phyloP scores from a whole-genome alignment of 176 grass and related monocot species.

The Elaeis guineensis region DNA sequence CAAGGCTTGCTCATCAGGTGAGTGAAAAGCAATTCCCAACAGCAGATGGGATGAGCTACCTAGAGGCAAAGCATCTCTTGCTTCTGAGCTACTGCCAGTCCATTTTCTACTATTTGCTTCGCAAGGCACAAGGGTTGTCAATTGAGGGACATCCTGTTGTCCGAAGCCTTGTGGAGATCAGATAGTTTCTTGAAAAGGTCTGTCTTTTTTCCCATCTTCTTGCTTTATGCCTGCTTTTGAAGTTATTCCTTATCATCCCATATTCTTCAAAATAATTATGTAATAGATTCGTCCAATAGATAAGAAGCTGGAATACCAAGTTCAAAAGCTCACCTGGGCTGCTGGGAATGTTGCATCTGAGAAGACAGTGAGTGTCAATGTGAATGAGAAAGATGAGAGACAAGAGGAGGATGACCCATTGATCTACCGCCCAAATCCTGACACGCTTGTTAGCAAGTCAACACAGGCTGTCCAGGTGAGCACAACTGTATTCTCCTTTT shows the following conservation, averaged over 20 bases:
- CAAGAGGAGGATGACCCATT: constrained; percentile 47
- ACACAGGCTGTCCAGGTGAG: constrained; percentile 23
- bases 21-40: constrained; percentile 56
- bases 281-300: constrained; percentile 74
- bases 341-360: constrained; percentile 35
- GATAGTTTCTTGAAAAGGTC: constrained; percentile 92
- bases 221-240: constrained; percentile 1
- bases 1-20: constrained; percentile 16
- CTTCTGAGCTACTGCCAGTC: constrained; percentile 73
- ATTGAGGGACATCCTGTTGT: constrained; percentile 55
- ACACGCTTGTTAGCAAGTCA: constrained; percentile 58
- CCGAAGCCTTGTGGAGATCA: constrained; percentile 62
- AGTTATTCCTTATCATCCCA: neutral
- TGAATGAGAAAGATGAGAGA: constrained; percentile 27
- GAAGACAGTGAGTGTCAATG: constrained; percentile 20
- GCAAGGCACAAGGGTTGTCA: constrained; percentile 41
- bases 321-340: constrained; percentile 69
- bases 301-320: constrained; percentile 87
- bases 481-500: neutral
- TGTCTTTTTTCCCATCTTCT: neutral
- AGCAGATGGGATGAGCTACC: constrained; percentile 28
- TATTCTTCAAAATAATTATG: neutral
- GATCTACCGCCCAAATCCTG: constrained; percentile 52
- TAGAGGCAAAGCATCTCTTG: constrained; percentile 57
- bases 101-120: constrained; percentile 36